Percentiles rank a stretch among this genome's conserved stretches.
phyloP scores from a whole-genome alignment of 2,329 filamentous ascomycete genomes.

The Periglandula ipomoeae region DNA sequence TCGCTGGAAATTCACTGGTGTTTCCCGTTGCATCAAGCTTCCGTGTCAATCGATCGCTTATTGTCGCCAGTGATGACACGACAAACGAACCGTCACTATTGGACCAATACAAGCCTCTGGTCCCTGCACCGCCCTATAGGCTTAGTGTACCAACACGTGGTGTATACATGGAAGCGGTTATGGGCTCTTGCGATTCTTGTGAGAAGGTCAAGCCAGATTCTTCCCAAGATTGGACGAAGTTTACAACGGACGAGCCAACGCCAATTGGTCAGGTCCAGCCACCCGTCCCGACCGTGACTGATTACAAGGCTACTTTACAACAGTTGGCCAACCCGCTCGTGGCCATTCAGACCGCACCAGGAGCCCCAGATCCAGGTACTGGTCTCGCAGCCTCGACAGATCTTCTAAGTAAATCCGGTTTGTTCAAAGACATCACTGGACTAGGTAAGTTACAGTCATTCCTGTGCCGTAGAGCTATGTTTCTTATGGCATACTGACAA shows the following conservation, averaged over 20 bases:
- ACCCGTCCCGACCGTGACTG: background rate
- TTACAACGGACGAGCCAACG: background rate
- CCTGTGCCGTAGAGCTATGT: background rate
- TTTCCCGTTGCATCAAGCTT: background rate
- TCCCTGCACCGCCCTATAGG: background rate
- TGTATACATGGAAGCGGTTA: background rate
- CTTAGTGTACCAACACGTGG: background rate
- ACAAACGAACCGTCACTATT: background rate
- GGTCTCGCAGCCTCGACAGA: background rate
- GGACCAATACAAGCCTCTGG: background rate
- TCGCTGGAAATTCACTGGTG: background rate
- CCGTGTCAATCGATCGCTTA: background rate
- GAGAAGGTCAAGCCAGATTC: background rate
- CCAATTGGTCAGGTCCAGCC: background rate
- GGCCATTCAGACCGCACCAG: background rate
- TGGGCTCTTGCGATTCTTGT: background rate
- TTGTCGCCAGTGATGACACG: background rate
- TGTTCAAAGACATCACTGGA: background rate
- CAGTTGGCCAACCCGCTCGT: background rate
- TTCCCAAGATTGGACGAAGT: background rate
- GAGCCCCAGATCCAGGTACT: background rate
- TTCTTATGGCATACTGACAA: background rate
- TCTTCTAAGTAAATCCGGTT: background rate
- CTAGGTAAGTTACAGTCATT: background rate
- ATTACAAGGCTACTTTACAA: background rate